phyloP scores from a whole-genome alignment of 805 yeast genomes.

The Myxozyma geophila region DNA sequence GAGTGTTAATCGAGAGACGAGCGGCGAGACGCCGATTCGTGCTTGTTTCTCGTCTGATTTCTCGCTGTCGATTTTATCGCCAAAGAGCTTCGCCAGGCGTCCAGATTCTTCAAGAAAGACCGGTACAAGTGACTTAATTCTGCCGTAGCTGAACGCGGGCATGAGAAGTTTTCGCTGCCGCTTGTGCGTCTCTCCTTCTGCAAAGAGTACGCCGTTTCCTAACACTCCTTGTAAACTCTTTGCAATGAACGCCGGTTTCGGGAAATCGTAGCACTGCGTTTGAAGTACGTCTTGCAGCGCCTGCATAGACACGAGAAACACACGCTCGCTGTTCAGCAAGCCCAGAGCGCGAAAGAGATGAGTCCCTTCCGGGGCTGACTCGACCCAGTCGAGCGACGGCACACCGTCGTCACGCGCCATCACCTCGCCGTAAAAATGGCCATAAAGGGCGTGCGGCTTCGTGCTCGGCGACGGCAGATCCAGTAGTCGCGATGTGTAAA shows the following conservation, averaged over 20 bases:
- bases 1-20: slow-evolving; percentile 21
- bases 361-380: slow-evolving; percentile 8
- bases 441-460: slow-evolving; percentile 19
- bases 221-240: slow-evolving; percentile 16
- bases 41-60: neutral
- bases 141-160: slow-evolving; percentile 30
- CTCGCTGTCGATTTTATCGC: neutral
- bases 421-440: slow-evolving; percentile 15
- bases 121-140: slow-evolving; percentile 26
- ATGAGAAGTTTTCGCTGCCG: slow-evolving; percentile 28
- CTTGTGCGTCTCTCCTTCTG: slow-evolving; percentile 34
- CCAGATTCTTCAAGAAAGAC: slow-evolving; percentile 20
- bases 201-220: slow-evolving; percentile 31
- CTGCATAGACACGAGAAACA: slow-evolving; percentile 14
- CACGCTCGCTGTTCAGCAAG: slow-evolving; percentile 19
- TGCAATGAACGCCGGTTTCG: slow-evolving; percentile 26
- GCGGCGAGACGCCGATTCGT: slow-evolving; percentile 12
- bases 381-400: slow-evolving; percentile 13
- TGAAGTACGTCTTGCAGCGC: slow-evolving; percentile 26
- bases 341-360: slow-evolving; percentile 18
- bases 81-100: slow-evolving; percentile 9
- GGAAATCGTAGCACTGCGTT: slow-evolving; percentile 25
- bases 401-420: slow-evolving; percentile 4
- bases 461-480: slow-evolving; percentile 14
- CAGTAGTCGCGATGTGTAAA: slow-evolving; percentile 24